Conservation (phyloP, 352 stramenopile genomes). For the Phytophthora fragariaefolia region DNA sequence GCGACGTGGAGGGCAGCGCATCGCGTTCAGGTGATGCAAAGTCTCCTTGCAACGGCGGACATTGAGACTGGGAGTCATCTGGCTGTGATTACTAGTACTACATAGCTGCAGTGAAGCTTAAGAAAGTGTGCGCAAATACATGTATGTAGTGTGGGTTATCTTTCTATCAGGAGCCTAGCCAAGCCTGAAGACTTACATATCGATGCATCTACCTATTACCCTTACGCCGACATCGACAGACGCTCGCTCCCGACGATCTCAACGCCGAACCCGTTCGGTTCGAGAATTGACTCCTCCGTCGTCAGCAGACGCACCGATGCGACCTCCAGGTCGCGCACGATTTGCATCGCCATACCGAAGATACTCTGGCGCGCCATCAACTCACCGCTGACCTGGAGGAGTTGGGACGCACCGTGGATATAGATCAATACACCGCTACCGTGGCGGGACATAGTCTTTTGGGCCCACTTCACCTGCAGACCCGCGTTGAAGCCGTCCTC, state of each 20-base stretch:
- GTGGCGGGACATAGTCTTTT: slow-evolving; percentile 51
- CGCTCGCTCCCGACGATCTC: slow-evolving; percentile 37
- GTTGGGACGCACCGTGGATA: slow-evolving; percentile 53
- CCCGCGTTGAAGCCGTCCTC: slow-evolving; percentile 44
- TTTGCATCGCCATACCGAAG: slow-evolving; percentile 81
- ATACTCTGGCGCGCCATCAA: slow-evolving; percentile 84
- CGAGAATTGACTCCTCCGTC: slow-evolving; percentile 42
- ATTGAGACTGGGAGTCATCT: no score
- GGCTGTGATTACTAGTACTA: no score
- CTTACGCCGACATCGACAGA: slow-evolving; percentile 22
- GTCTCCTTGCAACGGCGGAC: no score
- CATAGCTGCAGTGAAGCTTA: background rate
- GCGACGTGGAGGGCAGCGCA: slow-evolving; percentile 9
- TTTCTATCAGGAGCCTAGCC: slow-evolving; percentile 13
- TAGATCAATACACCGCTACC: slow-evolving; percentile 62
- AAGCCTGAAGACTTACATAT: slow-evolving; percentile 22
- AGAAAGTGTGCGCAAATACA: background rate
- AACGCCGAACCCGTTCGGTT: slow-evolving; percentile 70
- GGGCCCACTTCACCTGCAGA: slow-evolving; percentile 67
- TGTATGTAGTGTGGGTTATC: slow-evolving; percentile 4
- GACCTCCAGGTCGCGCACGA: slow-evolving; percentile 58
- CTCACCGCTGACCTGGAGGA: slow-evolving; percentile 79
- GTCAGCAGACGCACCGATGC: slow-evolving; percentile 59
- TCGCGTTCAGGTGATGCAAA: slow-evolving; percentile 9
- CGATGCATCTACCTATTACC: background rate